These are phyloP conservation scores for Berkeleyomyces basicola DNA, from an alignment of 2,329 filamentous ascomycete genomes.

Conservation along the genomic window DNA sequence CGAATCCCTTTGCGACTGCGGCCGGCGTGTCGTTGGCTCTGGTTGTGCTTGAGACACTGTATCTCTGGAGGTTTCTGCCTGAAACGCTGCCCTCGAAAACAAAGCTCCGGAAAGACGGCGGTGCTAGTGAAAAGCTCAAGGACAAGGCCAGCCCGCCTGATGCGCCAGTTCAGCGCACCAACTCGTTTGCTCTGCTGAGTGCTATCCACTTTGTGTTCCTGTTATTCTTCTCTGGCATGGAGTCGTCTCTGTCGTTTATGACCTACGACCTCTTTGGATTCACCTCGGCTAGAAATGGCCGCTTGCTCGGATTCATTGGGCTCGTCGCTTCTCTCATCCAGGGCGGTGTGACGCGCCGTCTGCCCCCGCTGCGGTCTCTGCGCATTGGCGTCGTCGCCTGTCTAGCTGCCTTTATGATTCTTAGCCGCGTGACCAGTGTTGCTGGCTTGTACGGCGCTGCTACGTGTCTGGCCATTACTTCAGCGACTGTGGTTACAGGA, in stretches of 20 bases:
- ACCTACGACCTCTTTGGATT: slow-evolving; percentile 88
- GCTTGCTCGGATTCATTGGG: slow-evolving; percentile 77
- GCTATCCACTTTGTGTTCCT: slow-evolving; percentile 78
- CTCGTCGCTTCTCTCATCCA: slow-evolving; percentile 85
- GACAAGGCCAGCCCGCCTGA: not conserved
- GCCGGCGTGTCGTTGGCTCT: slow-evolving; percentile 74
- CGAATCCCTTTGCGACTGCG: slow-evolving; percentile 86
- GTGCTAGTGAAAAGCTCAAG: slow-evolving; percentile 6
- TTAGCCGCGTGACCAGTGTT: slow-evolving; percentile 53
- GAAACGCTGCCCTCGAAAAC: slow-evolving; percentile 60
- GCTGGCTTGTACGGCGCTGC: slow-evolving; percentile 64
- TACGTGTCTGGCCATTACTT: slow-evolving; percentile 72
- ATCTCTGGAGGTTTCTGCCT: slow-evolving; percentile 69
- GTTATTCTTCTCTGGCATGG: slow-evolving; percentile 94
- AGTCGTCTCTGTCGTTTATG: slow-evolving; percentile 94
- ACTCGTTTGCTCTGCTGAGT: slow-evolving; percentile 71
- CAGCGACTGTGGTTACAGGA: slow-evolving; percentile 85
- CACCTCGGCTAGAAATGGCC: slow-evolving; percentile 62
- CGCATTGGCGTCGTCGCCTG: slow-evolving; percentile 65
- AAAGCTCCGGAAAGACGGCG: slow-evolving; percentile 18
- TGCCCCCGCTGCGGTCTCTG: slow-evolving; percentile 66
- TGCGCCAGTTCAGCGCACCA: slow-evolving; percentile 42
- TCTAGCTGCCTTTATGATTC: slow-evolving; percentile 61
- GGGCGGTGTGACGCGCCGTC: slow-evolving; percentile 72
- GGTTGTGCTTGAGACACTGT: slow-evolving; percentile 73